Evolutionary conservation across 768 basidiomycete species (phyloP).

Genomic region (Psilocybe subaeruginosa): DNA sequence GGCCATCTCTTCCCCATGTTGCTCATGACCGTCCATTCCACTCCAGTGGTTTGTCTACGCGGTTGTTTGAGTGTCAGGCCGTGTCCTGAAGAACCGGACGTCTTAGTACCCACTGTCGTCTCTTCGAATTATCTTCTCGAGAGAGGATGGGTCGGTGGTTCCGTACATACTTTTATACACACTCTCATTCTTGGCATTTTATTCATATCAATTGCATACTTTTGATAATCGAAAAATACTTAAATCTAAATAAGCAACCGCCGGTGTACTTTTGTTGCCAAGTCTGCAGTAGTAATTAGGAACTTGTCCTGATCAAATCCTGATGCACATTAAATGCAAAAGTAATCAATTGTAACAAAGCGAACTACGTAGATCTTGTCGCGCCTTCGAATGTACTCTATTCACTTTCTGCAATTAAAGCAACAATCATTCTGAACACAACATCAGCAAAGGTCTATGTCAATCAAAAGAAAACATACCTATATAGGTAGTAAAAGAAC

Average conservation of each 20-base stretch:
- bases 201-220: neutral
- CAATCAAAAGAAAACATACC: constrained; percentile 49
- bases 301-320: neutral
- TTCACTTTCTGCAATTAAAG: constrained; percentile 81
- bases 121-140: constrained; percentile 36
- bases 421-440: constrained; percentile 75
- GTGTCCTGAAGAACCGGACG: constrained; percentile 77
- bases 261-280: no score
- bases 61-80: constrained; percentile 90
- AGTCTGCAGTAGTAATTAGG: no score
- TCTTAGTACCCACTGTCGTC: constrained; percentile 80
- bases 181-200: neutral
- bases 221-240: neutral
- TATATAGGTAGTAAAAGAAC: constrained; percentile 91
- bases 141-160: constrained; percentile 83
- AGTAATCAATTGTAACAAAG: constrained; percentile 19
- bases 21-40: constrained; percentile 71
- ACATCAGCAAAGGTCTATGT: neutral
- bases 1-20: constrained; percentile 85
- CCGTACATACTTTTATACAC: constrained; percentile 36
- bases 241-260: no score
- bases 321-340: neutral
- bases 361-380: constrained; percentile 15
- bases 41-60: constrained; percentile 46
- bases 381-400: constrained; percentile 26